phyloP scores from a whole-genome alignment of 768 basidiomycete genomes.

The Boletellus sp. region DNA sequence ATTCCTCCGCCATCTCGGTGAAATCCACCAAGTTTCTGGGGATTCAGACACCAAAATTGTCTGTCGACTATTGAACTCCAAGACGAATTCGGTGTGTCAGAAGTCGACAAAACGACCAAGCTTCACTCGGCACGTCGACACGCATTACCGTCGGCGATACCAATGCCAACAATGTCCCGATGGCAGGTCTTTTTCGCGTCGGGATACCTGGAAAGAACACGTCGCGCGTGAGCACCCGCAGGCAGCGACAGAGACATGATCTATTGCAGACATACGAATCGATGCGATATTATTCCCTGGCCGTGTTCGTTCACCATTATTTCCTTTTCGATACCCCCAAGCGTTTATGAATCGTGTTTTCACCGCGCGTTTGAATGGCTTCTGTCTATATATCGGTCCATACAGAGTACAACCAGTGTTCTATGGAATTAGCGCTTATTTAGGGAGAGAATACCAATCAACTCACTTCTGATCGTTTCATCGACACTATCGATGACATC shows the following conservation, averaged over 20 bases:
- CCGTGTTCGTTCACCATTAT: neutral
- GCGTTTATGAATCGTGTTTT: too few relatives aligned
- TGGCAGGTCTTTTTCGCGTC: constrained; percentile 20
- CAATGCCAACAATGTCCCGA: constrained; percentile 10
- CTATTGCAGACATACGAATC: neutral
- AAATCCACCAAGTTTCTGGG: constrained; percentile 13
- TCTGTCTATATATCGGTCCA: too few relatives aligned
- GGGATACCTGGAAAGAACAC: constrained; percentile 17
- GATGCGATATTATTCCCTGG: neutral
- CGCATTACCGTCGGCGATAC: constrained; percentile 10
- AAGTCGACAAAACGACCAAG: constrained; percentile 2
- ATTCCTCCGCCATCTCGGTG: constrained; percentile 18
- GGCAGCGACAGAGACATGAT: neutral
- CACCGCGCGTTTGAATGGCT: too few relatives aligned
- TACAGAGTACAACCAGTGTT: too few relatives aligned
- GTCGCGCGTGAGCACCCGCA: constrained; percentile 7
- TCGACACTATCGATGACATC: too few relatives aligned
- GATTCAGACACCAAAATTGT: neutral
- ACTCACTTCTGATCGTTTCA: too few relatives aligned
- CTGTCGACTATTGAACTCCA: constrained; percentile 11
- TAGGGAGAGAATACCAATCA: too few relatives aligned
- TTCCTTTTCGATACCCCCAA: neutral
- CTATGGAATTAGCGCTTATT: too few relatives aligned
- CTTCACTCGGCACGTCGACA: constrained; percentile 17
- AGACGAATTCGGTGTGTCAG: constrained; percentile 3